Evolutionary conservation across 2,329 filamentous ascomycete species (phyloP).

Genomic region (Paraconiothyrium sp.): DNA sequence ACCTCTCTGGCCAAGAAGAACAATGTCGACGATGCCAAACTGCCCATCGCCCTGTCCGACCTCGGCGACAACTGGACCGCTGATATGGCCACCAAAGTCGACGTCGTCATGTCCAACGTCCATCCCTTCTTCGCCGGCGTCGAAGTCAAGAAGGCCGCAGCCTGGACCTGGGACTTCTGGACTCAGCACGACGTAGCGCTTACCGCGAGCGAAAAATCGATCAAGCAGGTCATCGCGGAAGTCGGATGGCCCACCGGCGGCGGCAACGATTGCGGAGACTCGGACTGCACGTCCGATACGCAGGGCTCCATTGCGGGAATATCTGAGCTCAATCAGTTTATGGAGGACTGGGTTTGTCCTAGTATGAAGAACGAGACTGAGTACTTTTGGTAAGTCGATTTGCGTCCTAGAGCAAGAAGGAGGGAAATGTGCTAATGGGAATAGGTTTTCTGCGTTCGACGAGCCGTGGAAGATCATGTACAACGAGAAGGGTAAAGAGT

Average conservation of each 20-base stretch:
- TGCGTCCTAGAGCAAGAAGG: background rate
- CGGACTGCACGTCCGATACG: conserved; percentile 63
- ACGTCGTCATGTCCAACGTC: conserved; percentile 95
- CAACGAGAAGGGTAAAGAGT: conserved; percentile 72
- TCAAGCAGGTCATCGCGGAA: conserved; percentile 84
- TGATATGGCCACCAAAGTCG: conserved; percentile 73
- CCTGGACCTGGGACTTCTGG: conserved; percentile 89
- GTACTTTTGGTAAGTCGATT: conserved; percentile 80
- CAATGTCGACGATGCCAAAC: conserved; percentile 68
- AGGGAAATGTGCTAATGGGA: conserved; percentile 14
- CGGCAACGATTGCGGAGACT: conserved; percentile 77
- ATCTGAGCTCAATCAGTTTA: conserved; percentile 82
- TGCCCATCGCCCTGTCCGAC: conserved; percentile 88
- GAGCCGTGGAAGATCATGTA: conserved; percentile 91
- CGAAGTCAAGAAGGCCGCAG: conserved; percentile 71
- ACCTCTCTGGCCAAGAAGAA: conserved; percentile 51
- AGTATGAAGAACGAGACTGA: conserved; percentile 83
- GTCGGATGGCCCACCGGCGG: conserved; percentile 90
- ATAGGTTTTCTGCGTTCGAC: conserved; percentile 89
- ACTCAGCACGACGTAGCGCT: conserved; percentile 71
- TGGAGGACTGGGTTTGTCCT: conserved; percentile 85
- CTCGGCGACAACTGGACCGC: conserved; percentile 87
- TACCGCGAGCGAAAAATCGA: conserved; percentile 59
- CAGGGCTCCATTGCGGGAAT: conserved; percentile 81
- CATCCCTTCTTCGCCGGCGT: conserved; percentile 95